Conservation (phyloP, 805 yeast genomes). For the Lipomyces chichibuensis region DNA sequence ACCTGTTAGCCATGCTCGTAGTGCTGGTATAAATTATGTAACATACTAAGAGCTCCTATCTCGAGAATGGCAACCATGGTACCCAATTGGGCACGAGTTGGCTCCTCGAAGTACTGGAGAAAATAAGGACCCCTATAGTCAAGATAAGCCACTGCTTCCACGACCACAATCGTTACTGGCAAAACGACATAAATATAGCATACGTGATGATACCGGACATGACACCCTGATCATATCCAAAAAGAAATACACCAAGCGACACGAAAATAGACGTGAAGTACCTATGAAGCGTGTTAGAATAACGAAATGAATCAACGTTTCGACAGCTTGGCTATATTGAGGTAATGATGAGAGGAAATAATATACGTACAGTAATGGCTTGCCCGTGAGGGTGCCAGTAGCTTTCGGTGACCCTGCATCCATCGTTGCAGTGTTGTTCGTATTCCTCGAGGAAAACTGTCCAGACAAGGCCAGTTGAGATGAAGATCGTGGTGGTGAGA, state of each 20-base stretch:
- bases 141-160: neutral
- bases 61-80: conserved; percentile 87
- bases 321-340: neutral
- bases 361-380: conserved; percentile 42
- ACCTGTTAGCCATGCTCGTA: neutral
- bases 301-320: neutral
- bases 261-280: conserved; percentile 51
- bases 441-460: neutral
- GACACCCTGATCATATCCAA: conserved; percentile 88
- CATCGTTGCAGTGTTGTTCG: neutral
- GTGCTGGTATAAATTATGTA: neutral
- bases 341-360: conserved; percentile 37
- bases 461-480: neutral
- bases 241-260: conserved; percentile 59
- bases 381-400: conserved; percentile 28
- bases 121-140: conserved; percentile 58
- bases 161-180: neutral
- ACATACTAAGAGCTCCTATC: conserved; percentile 63
- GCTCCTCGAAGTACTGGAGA: conserved; percentile 68
- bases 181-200: neutral
- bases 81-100: conserved; percentile 75
- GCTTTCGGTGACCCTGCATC: conserved; percentile 9
- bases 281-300: conserved; percentile 3
- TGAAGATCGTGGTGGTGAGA: neutral
- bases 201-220: conserved; percentile 79